Evolutionary conservation across 495 filamentous ascomycete genomes (phyloP).

Genomic region (Hypomontagnella monticulosa): DNA sequence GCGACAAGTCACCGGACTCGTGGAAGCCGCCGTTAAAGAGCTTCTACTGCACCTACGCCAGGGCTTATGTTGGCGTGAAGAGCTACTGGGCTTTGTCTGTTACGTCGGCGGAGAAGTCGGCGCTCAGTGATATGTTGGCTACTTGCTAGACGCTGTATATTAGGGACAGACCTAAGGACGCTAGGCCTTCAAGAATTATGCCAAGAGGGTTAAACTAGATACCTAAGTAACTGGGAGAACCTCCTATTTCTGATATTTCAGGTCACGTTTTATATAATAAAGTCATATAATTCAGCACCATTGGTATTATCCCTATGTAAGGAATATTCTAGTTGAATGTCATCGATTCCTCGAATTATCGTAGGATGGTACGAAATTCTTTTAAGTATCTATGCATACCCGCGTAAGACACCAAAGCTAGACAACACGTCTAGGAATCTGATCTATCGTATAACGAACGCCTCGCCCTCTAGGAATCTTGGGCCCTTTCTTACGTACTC

Average conservation of each 20-base stretch:
- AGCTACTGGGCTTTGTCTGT: conserved; percentile 66
- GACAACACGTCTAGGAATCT: conserved; percentile 4
- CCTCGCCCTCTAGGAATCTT: background rate
- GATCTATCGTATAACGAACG: conserved; percentile 17
- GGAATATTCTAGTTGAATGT: background rate
- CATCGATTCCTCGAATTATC: conserved; percentile 18
- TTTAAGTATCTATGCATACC: conserved; percentile 19
- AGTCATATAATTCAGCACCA: background rate
- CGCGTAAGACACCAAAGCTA: conserved; percentile 3
- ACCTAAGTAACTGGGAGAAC: no score
- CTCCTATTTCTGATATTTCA: no score
- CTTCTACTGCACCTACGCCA: conserved; percentile 80
- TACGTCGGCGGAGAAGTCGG: conserved; percentile 68
- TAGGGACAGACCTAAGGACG: background rate
- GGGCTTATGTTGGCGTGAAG: conserved; percentile 78
- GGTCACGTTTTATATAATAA: no score
- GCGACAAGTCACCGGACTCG: conserved; percentile 72
- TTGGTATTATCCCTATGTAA: background rate
- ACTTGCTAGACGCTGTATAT: conserved; percentile 65
- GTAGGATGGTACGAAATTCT: conserved; percentile 10
- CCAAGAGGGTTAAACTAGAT: no score
- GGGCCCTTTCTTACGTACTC: conserved; percentile 14
- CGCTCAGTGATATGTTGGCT: conserved; percentile 69
- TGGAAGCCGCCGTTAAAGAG: conserved; percentile 76
- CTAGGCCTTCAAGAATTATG: no score